These are phyloP conservation scores for Cyphellophora europaea DNA, from an alignment of 2,329 filamentous ascomycete species.

Conservation along the genomic window DNA sequence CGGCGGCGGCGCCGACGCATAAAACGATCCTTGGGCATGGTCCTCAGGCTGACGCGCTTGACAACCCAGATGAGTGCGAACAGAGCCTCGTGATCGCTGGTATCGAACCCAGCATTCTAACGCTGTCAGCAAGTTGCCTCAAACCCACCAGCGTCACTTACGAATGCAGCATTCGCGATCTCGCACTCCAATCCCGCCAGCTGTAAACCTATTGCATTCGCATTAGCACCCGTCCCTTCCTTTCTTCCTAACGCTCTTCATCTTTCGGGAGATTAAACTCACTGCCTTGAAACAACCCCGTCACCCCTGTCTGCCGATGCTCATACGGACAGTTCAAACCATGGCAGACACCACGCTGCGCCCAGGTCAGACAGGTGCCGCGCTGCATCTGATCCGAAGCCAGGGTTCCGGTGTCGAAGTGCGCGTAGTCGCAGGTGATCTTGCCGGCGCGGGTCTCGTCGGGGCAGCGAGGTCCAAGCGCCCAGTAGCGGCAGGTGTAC, in stretches of 20 bases:
- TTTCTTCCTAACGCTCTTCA: no score
- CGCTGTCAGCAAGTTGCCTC: no score
- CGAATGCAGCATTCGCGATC: constrained; percentile 15
- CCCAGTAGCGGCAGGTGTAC: constrained; percentile 17
- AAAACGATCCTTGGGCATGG: background rate
- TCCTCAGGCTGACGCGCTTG: constrained; percentile 7
- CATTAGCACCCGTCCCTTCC: background rate
- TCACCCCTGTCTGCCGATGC: constrained; percentile 16
- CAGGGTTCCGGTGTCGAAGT: constrained; percentile 15
- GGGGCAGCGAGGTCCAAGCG: constrained; percentile 14
- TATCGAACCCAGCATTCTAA: constrained; percentile 14
- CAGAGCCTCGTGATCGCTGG: constrained; percentile 12
- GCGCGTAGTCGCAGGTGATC: constrained; percentile 11
- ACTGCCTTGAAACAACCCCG: constrained; percentile 16
- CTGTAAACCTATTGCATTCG: constrained; percentile 8
- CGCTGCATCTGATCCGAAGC: constrained; percentile 12
- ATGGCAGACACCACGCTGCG: constrained; percentile 7
- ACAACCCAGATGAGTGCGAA: constrained; percentile 18
- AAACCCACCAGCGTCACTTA: no score
- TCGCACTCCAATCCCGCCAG: constrained; percentile 12
- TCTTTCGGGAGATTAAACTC: no score
- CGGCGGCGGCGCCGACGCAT: background rate
- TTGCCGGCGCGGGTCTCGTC: constrained; percentile 6
- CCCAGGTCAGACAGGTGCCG: constrained; percentile 16
- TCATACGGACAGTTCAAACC: constrained; percentile 16